Evolutionary conservation across 2,329 filamentous ascomycete genomes (phyloP).

Genomic region (Beauveria sp.): DNA sequence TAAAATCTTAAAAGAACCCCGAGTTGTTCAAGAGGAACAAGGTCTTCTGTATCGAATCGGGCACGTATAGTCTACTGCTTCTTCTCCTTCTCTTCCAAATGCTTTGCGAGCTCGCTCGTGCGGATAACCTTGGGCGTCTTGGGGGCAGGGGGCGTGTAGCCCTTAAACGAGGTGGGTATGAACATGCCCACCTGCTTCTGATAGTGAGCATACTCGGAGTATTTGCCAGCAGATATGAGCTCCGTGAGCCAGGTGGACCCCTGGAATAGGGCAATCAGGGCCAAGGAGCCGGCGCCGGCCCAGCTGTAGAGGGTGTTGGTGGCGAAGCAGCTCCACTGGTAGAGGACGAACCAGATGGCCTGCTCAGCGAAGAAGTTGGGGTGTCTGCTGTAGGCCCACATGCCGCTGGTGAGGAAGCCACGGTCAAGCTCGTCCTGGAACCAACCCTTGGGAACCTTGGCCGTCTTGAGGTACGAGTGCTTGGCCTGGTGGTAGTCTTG

Average conservation of each 20-base stretch:
- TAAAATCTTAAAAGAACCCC: no score
- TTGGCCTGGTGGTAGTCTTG: slow-evolving; percentile 76
- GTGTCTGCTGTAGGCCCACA: slow-evolving; percentile 85
- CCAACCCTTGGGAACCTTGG: slow-evolving; percentile 59
- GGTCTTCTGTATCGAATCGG: no score
- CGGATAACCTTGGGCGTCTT: slow-evolving; percentile 38
- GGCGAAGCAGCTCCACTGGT: slow-evolving; percentile 77
- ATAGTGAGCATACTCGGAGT: slow-evolving; percentile 80
- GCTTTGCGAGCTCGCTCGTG: slow-evolving; percentile 43
- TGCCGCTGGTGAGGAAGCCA: slow-evolving; percentile 75
- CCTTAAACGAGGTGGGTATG: slow-evolving; percentile 50
- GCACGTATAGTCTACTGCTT: slow-evolving; percentile 13
- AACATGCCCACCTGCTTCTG: slow-evolving; percentile 78
- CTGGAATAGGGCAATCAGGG: slow-evolving; percentile 77
- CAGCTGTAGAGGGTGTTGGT: slow-evolving; percentile 69
- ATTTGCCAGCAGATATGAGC: slow-evolving; percentile 70
- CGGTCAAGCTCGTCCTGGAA: slow-evolving; percentile 73
- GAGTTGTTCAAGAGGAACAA: no score
- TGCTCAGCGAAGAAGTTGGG: slow-evolving; percentile 95
- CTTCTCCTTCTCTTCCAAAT: slow-evolving; percentile 34
- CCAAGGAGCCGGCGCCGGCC: slow-evolving; percentile 61
- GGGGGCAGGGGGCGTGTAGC: slow-evolving; percentile 33
- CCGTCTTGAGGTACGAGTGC: slow-evolving; percentile 62
- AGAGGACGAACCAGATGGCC: slow-evolving; percentile 78
- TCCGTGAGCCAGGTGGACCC: slow-evolving; percentile 86